phyloP scores from a whole-genome alignment of 2,329 filamentous ascomycete species.

The Pseudogymnoascus sp. region DNA sequence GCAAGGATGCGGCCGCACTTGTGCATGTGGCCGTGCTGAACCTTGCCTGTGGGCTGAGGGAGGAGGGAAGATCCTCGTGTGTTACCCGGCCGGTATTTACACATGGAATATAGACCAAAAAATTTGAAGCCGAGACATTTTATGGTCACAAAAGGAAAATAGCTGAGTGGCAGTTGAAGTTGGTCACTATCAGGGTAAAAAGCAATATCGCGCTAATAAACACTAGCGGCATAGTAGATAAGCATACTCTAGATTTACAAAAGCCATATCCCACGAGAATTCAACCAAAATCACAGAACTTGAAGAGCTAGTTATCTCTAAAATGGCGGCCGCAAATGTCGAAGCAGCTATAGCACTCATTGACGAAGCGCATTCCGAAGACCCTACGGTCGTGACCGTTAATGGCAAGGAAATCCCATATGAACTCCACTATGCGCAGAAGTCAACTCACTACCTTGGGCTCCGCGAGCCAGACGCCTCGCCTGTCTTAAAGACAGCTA shows the following conservation, averaged over 20 bases:
- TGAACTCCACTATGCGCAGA: conserved; percentile 72
- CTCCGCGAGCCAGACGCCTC: conserved; percentile 53
- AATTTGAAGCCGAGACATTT: neutral
- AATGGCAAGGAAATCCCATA: conserved; percentile 49
- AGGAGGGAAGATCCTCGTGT: neutral
- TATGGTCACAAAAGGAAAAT: neutral
- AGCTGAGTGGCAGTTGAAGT: neutral
- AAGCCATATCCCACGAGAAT: neutral
- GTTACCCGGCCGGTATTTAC: neutral
- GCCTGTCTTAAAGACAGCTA: conserved; percentile 61
- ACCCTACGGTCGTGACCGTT: conserved; percentile 49
- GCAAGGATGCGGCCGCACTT: neutral
- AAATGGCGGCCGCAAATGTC: conserved; percentile 27
- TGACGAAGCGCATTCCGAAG: conserved; percentile 61
- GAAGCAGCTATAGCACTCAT: conserved; percentile 55
- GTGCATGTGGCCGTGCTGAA: neutral
- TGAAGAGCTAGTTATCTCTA: neutral
- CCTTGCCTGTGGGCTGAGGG: neutral
- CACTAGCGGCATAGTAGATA: neutral
- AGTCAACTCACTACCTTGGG: conserved; percentile 68
- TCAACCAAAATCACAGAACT: neutral
- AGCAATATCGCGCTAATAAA: neutral
- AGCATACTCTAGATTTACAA: neutral
- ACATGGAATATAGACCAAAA: neutral
- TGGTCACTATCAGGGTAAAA: neutral